phyloP scores from a whole-genome alignment of 768 basidiomycete species.

The Mycena venus region DNA sequence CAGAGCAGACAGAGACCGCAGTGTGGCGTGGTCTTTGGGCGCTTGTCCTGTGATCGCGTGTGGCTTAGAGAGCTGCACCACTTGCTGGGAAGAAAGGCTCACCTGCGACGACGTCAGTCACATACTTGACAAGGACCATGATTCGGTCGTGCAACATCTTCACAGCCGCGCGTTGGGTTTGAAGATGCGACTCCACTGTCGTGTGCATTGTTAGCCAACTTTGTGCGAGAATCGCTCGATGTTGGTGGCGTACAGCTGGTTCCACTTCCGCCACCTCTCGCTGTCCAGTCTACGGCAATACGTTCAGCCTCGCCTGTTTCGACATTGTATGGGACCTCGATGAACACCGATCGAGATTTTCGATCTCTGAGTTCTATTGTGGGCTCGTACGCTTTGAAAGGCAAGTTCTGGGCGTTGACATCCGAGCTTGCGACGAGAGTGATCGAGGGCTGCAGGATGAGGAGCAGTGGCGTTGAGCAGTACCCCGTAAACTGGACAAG shows the following conservation, averaged over 20 bases:
- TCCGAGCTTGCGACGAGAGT: constrained; percentile 59
- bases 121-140: constrained; percentile 87
- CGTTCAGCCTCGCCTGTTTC: constrained; percentile 99
- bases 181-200: constrained; percentile 90
- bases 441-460: constrained; percentile 75
- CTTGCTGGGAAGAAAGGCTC: constrained; percentile 30
- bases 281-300: constrained; percentile 97
- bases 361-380: constrained; percentile 88
- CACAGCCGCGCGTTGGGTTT: constrained; percentile 93
- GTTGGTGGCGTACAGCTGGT: constrained; percentile 80
- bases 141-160: constrained; percentile 97
- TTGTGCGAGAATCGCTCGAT: neutral
- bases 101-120: constrained; percentile 83
- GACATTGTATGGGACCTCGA: constrained; percentile 88
- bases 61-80: neutral
- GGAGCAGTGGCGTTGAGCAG: constrained; percentile 90
- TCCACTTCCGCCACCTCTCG: constrained; percentile 85
- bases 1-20: constrained; percentile 89
- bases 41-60: constrained; percentile 71
- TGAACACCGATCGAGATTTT: constrained; percentile 81
- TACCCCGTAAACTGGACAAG: constrained; percentile 79
- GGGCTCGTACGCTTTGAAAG: constrained; percentile 94
- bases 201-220: constrained; percentile 6
- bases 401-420: constrained; percentile 80
- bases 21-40: constrained; percentile 81